A percentile compares a stretch with the other conserved stretches of the same genome.
Evolutionary conservation across 2,329 filamentous ascomycete species (phyloP).

Genomic region (Aureobasidium sp.): DNA sequence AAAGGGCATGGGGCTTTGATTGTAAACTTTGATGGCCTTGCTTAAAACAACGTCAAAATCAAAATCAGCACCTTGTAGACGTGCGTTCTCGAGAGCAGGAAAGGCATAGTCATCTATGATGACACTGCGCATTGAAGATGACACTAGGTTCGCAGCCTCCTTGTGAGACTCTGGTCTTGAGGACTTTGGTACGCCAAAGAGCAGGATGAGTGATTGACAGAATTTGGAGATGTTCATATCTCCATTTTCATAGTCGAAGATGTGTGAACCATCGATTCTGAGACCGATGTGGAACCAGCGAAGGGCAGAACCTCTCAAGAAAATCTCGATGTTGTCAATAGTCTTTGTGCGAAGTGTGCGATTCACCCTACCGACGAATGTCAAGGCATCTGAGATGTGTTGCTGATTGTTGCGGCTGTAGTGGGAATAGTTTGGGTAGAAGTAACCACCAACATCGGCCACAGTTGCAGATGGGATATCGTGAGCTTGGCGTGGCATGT

Average conservation of each 20-base stretch:
- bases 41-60: not conserved
- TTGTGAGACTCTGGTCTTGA: not conserved
- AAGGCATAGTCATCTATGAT: slow-evolving; percentile 1
- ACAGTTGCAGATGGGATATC: not conserved
- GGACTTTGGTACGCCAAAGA: not conserved
- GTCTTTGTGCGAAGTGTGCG: not conserved
- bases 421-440: not conserved
- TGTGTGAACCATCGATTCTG: not conserved
- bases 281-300: not conserved
- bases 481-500: not conserved
- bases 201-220: not conserved
- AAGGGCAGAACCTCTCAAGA: slow-evolving; percentile 3
- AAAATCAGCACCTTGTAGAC: not conserved
- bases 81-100: not conserved
- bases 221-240: not conserved
- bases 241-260: not conserved
- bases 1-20: not conserved
- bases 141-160: not conserved
- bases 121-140: not conserved
- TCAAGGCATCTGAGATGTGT: not conserved
- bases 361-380: slow-evolving; percentile 2
- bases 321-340: not conserved
- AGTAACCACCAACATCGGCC: slow-evolving; percentile 1
- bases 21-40: not conserved
- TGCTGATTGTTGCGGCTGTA: not conserved